These are phyloP conservation scores for Xylariaceae sp. DNA, from an alignment of 2,329 filamentous ascomycete genomes.

Conservation along the genomic window DNA sequence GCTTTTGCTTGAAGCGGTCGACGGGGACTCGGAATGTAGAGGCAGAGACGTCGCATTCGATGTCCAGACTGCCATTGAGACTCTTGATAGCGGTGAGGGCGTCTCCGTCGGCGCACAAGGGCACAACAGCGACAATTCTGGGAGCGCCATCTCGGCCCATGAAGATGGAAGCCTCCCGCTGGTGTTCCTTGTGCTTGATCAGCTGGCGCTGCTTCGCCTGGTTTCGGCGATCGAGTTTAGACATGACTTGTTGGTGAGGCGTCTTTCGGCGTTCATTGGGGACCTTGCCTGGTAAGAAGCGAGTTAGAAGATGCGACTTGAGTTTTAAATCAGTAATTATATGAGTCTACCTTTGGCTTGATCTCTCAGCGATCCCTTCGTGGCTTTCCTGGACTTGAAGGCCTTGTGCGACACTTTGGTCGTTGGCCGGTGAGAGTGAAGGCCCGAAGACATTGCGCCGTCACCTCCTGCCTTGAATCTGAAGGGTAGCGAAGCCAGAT, in stretches of 20 bases:
- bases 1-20: constrained; percentile 89
- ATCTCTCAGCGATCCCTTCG: constrained; percentile 82
- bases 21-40: constrained; percentile 62
- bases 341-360: constrained; percentile 64
- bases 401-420: constrained; percentile 84
- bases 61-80: constrained; percentile 74
- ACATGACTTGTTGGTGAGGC: constrained; percentile 94
- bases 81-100: constrained; percentile 59
- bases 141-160: constrained; percentile 81
- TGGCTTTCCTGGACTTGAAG: constrained; percentile 88
- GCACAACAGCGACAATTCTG: constrained; percentile 80
- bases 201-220: constrained; percentile 86
- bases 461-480: constrained; percentile 78
- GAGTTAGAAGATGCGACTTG: background rate
- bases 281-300: constrained; percentile 60
- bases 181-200: constrained; percentile 76
- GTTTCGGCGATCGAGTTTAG: constrained; percentile 91
- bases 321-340: background rate
- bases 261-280: constrained; percentile 79
- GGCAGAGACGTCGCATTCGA: constrained; percentile 59
- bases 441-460: constrained; percentile 67
- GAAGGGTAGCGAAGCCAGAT: constrained; percentile 68
- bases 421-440: constrained; percentile 85
- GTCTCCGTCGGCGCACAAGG: constrained; percentile 70
- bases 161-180: constrained; percentile 75